These are phyloP conservation scores for Alternaria dauci DNA, from an alignment of 2,329 filamentous ascomycete species.

Conservation along the genomic window DNA sequence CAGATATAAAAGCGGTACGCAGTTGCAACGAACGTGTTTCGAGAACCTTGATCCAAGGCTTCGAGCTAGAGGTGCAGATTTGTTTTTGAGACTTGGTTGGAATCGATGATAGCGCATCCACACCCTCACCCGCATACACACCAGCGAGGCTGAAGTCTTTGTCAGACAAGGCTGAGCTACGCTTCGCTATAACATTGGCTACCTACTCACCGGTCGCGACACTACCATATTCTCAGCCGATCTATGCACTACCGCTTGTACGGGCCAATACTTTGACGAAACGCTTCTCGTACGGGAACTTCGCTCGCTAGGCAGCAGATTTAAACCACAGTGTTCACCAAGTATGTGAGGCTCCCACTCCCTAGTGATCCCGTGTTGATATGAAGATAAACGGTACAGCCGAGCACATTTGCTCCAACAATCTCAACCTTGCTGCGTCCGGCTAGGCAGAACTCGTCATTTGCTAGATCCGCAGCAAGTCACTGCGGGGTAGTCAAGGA, in stretches of 20 bases:
- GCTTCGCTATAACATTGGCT: constrained; percentile 16
- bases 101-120: constrained; percentile 11
- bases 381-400: background rate
- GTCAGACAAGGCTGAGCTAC: constrained; percentile 24
- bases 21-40: background rate
- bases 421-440: constrained; percentile 14
- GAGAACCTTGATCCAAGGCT: background rate
- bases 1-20: constrained; percentile 14
- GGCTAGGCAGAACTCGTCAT: constrained; percentile 11
- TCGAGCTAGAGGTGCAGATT: background rate
- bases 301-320: constrained; percentile 23
- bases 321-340: constrained; percentile 15
- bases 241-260: constrained; percentile 4
- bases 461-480: constrained; percentile 4
- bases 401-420: constrained; percentile 5
- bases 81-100: background rate
- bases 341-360: constrained; percentile 13
- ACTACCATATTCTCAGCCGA: constrained; percentile 7
- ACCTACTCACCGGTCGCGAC: constrained; percentile 24
- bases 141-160: constrained; percentile 21
- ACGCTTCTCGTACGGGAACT: constrained; percentile 8
- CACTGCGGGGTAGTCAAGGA: constrained; percentile 17
- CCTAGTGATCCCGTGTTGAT: constrained; percentile 4
- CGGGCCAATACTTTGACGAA: constrained; percentile 16
- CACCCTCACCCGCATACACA: background rate